Conservation (phyloP, 345 rosid genomes). For the Erodium maritimum region DNA sequence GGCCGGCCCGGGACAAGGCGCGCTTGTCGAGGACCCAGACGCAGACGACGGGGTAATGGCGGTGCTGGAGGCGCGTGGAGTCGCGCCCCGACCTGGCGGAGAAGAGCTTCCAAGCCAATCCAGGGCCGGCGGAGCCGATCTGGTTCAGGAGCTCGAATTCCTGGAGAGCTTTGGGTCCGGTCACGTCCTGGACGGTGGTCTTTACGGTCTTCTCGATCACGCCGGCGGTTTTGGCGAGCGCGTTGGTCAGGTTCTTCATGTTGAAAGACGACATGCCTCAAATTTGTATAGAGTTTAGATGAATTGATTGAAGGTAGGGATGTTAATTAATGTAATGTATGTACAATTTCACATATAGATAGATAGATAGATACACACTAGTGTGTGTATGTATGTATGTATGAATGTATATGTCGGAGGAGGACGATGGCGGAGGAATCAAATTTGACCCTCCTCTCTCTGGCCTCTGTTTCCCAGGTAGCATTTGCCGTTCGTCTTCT, state of each 20-base stretch:
- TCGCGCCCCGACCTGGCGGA: slow-evolving; percentile 71
- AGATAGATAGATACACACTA: no score
- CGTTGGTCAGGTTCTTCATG: slow-evolving; percentile 85
- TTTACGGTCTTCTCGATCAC: slow-evolving; percentile 94
- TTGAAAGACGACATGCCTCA: slow-evolving; percentile 32
- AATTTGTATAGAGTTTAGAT: no score
- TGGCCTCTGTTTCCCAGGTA: no score
- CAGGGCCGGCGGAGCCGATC: slow-evolving; percentile 99
- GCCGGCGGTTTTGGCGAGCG: slow-evolving; percentile 92
- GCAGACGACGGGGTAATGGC: slow-evolving; percentile 81
- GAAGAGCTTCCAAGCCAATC: slow-evolving; percentile 80
- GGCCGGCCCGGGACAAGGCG: slow-evolving; percentile 50
- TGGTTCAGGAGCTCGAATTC: slow-evolving; percentile 88
- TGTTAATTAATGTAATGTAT: no score
- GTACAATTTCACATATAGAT: no score
- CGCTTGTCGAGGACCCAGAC: slow-evolving; percentile 95
- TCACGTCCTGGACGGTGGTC: slow-evolving; percentile 95
- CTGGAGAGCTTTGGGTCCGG: slow-evolving; percentile 83
- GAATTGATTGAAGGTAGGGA: no score
- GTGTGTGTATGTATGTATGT: no score
- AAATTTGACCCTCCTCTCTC: no score
- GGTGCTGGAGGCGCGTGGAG: slow-evolving; percentile 37
- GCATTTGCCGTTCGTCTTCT: no score
- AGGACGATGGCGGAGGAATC: no score
- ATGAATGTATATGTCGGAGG: no score